Evolutionary conservation across 2,329 filamentous ascomycete genomes (phyloP), one percentile per base, ranked within the genome.

Genomic region (Fusarium longipes): DNA sequence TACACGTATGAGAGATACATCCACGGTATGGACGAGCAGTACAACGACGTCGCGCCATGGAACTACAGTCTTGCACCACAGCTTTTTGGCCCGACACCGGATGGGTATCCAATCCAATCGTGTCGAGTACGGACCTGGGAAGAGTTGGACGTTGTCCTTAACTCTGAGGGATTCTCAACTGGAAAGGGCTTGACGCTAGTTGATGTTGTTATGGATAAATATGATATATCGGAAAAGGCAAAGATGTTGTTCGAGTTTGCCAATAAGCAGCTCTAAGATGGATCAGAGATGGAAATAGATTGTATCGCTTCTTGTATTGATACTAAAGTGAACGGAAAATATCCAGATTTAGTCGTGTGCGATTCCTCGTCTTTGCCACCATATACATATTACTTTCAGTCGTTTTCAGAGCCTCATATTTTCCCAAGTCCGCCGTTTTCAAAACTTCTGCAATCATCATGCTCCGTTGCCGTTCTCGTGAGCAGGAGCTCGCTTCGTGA

Each of bases 11-110:
- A 64, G 18, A 43, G 61, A 1, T 58, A 53, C 1, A 63, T 65
- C 2, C 61, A 64, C 7, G 61, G 61, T 3, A 58, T 58, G 51
- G 20, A 53, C 1, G 30, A 25, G 14, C 18, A 24, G 7, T 65
- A 65, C 3, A 65, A 64, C 1, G 47, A 64, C 3, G 29, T 64
- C 2, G 59, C 58, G 11, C 40, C 59, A 1, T 65, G 61, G 61
- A 33, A 63, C 18, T 63, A 64, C 2, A 57, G 60, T 17, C 35
- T 27, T 17, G 51, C 33, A 0, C 51, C 51, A 2, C 17, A n/a
- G 5, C 12, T 57, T 0, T 57, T 63, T 25, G 57, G 49, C 1
- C 5, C 15, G 0, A 33, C 33, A 4, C 43, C 61, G 1, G 5
- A 25, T 6, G 35, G 35, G 1, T 63, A 63, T 14, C 12, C 20